Base-by-base conservation (phyloP, 139 green algal genomes). In the Eudorina sp. region DNA sequence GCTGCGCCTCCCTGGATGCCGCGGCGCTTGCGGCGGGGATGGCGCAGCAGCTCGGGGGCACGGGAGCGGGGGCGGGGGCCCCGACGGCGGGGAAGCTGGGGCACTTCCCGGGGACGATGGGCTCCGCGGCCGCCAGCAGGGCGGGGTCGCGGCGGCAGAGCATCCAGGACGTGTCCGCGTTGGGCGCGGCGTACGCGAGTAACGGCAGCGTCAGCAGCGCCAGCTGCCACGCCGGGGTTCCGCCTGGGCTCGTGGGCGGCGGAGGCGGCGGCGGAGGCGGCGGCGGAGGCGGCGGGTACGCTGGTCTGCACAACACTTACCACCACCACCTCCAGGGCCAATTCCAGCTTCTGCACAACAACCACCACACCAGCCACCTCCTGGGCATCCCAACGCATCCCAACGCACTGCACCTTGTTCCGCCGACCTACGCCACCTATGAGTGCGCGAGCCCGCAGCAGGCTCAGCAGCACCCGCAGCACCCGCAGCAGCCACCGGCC, bases 1-100 rank as follows among this genome's bases (percentile, higher is more conserved):
- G 80, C 60, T 97, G 94, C 82, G 80, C 89, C 16, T n/a, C 51
- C 4, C 93, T 97, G 6, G 95, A 98, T 75, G 41, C 96, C 27
- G 73, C 19, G 0, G 85, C 48, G 7, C 41, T 92, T 34, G 60
- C 76, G 18, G 68, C 80, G 16, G 85, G 83, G 40, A 70, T 81
- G 27, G 51, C 70, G 36, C 34, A 75, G 64, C 64, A 78, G 18
- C 60, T 87, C 43, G 64, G 81, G 6, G 55, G 62, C 62, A 19
- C 45, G 11, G 46, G 18, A 29, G 25, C 19, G 29, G 34, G 9
- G 2, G 48, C 75, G 31, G 41, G n/a, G 46, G 4, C 58, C 58
- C 40, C 72, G 74, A 19, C 69, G 66, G 55, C 48, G 77, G 34
- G 43, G 82, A 82, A 83, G 62, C 23, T 58, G 81, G n/a, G n/a